Conservation (phyloP, 805 yeast genomes). For the Hanseniaspora jakobsenii region DNA sequence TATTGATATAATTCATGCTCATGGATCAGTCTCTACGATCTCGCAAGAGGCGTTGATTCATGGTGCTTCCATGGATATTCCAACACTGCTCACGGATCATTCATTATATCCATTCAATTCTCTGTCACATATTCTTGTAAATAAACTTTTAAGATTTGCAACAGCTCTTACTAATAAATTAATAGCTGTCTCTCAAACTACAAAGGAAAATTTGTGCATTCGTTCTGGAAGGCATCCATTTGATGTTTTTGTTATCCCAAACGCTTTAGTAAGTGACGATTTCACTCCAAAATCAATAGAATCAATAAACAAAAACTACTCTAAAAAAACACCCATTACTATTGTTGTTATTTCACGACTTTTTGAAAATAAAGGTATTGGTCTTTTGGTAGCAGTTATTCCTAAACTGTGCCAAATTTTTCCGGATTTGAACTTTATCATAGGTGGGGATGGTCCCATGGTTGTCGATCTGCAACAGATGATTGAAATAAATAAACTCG, state of each 20-base stretch:
- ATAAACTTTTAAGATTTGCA: conserved; percentile 73
- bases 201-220: conserved; percentile 88
- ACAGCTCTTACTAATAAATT: conserved; percentile 80
- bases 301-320: not conserved
- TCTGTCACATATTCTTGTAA: conserved; percentile 70
- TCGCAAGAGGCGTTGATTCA: conserved; percentile 90
- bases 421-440: conserved; percentile 57
- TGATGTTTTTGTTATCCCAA: conserved; percentile 81
- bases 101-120: conserved; percentile 90
- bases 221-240: conserved; percentile 73
- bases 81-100: conserved; percentile 90
- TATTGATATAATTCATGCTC: conserved; percentile 88
- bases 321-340: conserved; percentile 39
- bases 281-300: conserved; percentile 40
- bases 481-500: conserved; percentile 75
- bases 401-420: conserved; percentile 64
- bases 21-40: conserved; percentile 75
- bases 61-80: conserved; percentile 82
- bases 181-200: conserved; percentile 92
- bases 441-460: conserved; percentile 97
- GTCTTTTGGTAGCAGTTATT: conserved; percentile 66
- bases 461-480: conserved; percentile 88
- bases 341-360: conserved; percentile 84
- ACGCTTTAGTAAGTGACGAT: conserved; percentile 80
- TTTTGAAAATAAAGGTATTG: conserved; percentile 95